Evolutionary conservation across 2,329 filamentous ascomycete species (phyloP), one percentile per base, ranked within the genome.

Genomic region (Sporothrix schenckii): DNA sequence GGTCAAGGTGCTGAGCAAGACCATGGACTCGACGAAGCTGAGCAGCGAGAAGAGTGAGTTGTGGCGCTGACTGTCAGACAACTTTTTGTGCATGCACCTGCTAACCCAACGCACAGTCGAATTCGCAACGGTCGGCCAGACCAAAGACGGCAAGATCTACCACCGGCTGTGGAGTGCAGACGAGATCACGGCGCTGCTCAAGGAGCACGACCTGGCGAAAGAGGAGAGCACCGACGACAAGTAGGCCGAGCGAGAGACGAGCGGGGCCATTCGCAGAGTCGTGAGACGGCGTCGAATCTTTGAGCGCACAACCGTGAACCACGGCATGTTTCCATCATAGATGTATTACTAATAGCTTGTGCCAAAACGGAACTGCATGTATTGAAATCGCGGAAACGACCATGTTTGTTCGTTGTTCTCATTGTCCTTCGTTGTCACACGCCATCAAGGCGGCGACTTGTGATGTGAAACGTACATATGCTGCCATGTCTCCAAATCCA

Each of bases 1-100:
- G 13, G 95, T 99, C 80, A 99, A 99, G 87, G 95, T 99, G 74
- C 83, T 99, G 75, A 98, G 95, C 87, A 99, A 99, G 89, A 99
- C 95, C 6, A 99, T 99, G 96, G 95, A 99, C 81, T 97, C 94
- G 69, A 98, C 94, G 69, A 99, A 97, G 86, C 83, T 99, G 79
- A 97, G 93, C 85, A 97, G 93, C 79, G 95, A 99, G 87, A 99
- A 99, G 88, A 97, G 94, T 97, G 83, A 81, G 92, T 85, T 9
- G 6, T 63, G 34, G 6, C n/a, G 11, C 30, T 6, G 21, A 24
- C 53, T 49, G 21, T 11, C 34, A 3, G 3, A 10, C 19, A 11
- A 5, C 24, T 2, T 4, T 16, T n/a, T 49, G 41, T 60, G 30
- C 27, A 70, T 60, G 21, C 27, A 70, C 54, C 16, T 21, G 30